Conservation (phyloP, 2,329 filamentous ascomycete genomes). For the Monilinia polystroma region DNA sequence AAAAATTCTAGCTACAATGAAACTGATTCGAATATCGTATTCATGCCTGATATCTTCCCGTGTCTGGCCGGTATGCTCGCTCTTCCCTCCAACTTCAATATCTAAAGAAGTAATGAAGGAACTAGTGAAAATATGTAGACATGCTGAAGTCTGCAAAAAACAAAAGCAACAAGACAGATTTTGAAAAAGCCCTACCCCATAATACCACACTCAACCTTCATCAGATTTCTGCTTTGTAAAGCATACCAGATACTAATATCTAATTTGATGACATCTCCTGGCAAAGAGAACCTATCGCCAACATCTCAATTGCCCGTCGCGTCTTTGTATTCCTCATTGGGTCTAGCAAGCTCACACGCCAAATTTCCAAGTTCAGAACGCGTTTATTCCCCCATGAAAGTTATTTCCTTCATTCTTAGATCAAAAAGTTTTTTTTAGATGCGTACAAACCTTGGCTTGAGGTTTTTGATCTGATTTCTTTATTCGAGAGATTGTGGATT, state of each 20-base stretch:
- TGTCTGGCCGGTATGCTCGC: neutral
- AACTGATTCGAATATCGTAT: neutral
- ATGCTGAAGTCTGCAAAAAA: neutral
- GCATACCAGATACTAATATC: neutral
- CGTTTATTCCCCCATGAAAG: neutral
- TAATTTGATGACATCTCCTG: neutral
- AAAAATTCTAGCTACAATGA: neutral
- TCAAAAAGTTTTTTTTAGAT: too few species aligned
- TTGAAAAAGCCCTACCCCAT: too few species aligned
- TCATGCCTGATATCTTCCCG: neutral
- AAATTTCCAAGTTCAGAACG: neutral
- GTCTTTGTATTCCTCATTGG: neutral
- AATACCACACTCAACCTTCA: neutral
- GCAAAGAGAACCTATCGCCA: neutral
- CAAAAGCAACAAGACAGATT: neutral
- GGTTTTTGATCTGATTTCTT: neutral
- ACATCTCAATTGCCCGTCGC: neutral
- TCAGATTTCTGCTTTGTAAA: neutral
- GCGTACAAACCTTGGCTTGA: neutral
- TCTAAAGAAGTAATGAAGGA: neutral
- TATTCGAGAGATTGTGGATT: neutral
- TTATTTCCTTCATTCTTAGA: neutral
- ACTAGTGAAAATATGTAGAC: neutral
- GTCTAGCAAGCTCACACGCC: neutral
- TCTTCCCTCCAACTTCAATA: neutral